Evolutionary conservation across 345 rosid genomes (phyloP).

Genomic region (Ceriops decandra): DNA sequence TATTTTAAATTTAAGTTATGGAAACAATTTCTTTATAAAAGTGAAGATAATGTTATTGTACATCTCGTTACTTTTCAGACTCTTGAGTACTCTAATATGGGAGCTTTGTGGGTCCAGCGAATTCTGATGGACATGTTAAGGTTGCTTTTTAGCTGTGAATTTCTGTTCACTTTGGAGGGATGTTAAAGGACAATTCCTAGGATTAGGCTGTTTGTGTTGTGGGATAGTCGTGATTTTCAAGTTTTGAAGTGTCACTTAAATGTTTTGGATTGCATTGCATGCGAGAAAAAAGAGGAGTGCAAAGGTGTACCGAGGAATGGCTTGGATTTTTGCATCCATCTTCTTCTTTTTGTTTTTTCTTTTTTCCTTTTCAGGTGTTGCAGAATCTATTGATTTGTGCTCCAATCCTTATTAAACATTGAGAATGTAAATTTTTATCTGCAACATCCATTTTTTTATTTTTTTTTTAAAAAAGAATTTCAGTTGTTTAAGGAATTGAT

Average conservation of each 20-base stretch:
- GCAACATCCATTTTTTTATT: no score
- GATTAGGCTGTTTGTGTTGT: background rate
- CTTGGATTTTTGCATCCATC: background rate
- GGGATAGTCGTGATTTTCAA: background rate
- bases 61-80: no score
- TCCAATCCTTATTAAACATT: no score
- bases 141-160: conserved; percentile 2
- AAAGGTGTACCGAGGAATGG: background rate
- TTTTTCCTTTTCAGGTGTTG: no score
- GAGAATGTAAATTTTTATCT: no score
- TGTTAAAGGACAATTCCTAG: background rate
- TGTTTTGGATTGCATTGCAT: background rate
- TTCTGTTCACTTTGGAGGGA: background rate
- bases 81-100: no score
- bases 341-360: no score
- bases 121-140: background rate
- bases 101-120: background rate
- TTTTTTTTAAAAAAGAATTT: no score
- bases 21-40: no score
- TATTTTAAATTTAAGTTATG: no score
- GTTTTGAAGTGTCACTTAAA: background rate
- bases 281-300: background rate
- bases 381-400: no score
- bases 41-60: background rate
- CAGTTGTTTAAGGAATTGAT: no score